These are phyloP conservation scores for Sindora glabra DNA, from an alignment of 306 rosid genomes.

Conservation along the genomic window DNA sequence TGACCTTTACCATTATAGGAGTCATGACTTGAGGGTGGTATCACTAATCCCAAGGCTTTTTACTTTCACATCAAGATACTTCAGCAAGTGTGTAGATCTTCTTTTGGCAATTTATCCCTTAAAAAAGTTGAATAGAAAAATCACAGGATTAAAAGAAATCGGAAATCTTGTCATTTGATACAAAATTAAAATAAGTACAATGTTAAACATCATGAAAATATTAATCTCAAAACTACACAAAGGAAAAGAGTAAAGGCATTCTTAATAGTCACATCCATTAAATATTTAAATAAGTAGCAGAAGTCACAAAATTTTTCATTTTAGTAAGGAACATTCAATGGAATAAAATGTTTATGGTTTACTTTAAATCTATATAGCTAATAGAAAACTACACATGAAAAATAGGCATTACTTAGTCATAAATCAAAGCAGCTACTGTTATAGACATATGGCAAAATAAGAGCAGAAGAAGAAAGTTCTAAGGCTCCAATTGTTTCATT, in stretches of 20 bases:
- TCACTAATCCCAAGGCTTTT: conserved; percentile 97
- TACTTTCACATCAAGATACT: conserved; percentile 89
- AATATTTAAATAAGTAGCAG: too few species aligned
- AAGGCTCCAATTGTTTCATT: too few species aligned
- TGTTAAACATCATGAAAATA: neutral
- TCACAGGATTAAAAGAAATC: too few species aligned
- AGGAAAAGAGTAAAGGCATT: neutral
- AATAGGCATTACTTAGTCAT: neutral
- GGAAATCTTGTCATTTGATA: too few species aligned
- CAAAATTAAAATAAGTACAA: neutral
- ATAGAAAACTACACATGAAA: neutral
- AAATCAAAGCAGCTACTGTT: neutral
- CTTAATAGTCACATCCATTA: too few species aligned
- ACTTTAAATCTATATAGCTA: too few species aligned
- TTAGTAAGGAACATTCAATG: too few species aligned
- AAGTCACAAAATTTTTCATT: too few species aligned
- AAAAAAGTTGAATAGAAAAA: too few species aligned
- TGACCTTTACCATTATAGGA: conserved; percentile 78
- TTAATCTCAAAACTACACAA: neutral
- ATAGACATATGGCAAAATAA: neutral
- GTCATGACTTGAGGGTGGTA: conserved; percentile 95
- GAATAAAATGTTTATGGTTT: too few species aligned
- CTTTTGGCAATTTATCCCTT: conserved; percentile 69
- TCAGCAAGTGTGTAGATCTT: conserved; percentile 72
- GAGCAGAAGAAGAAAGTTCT: conserved; percentile 7